Base-by-base conservation (phyloP, 140 eudicot species). In the Erigeron philadelphicus region DNA sequence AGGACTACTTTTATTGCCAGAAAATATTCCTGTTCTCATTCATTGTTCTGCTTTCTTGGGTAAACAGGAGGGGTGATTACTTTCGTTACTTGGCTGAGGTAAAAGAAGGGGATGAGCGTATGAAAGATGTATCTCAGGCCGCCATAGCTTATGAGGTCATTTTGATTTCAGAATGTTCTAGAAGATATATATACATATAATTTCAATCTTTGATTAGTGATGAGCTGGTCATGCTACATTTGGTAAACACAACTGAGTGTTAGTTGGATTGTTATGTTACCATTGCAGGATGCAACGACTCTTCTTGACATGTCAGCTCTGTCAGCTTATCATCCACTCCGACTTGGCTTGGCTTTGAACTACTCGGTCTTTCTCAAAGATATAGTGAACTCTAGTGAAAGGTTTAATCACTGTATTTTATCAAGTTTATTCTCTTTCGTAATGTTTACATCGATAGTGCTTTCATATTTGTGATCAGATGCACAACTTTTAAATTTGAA, bases 331-430 rank as follows among this genome's bases (percentile, higher is more conserved):
- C 82, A 84, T 79, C 89, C 86, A 44, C 79, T 84, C 43, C 70
- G 89, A 21, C 84, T 84, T 43, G 89, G 89, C 54, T 68, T 81
- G 64, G 84, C 89, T 66, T 70, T 81, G 78, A 84, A 84, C 73
- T 84, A 74, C 65, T 84, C 89, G 6, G 86, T 84, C 50, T 84
- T 81, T 68, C 81, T 75, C 81, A 81, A 84, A 31, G 89, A 84
- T 80, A 81, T 84, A 54, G 18, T 84, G 70, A 72, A 76, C 56
- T 78, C 86, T 8, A 82, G 86, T 18, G 89, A 84, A 61, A 84
- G 89, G 89, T 25, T 84, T 56, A 67, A 25, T 49, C 31, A 49
- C 13, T 6, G 5, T 49, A 1, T 67, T 60, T 72, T 15, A 43
- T 42, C 38, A 15, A 9, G 47, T 61, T 35, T 38, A 9, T 61